Percentiles rank a stretch among this genome's conserved stretches.
Conservation (phyloP, 306 rosid species). For the Castanea sativa region DNA sequence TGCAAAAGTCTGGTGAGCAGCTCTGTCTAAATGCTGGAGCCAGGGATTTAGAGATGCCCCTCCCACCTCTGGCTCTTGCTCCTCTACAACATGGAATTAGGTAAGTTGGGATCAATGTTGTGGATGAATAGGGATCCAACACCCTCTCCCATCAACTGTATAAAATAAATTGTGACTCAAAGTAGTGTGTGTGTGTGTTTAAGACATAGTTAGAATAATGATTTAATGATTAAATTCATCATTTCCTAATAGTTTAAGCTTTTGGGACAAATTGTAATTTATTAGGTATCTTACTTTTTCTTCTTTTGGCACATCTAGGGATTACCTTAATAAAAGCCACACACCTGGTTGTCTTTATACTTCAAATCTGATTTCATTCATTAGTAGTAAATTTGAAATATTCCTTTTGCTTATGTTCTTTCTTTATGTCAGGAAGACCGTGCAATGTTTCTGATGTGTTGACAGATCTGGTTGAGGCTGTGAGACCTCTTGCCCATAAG, state of each 20-base stretch:
- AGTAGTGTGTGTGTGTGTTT: not conserved
- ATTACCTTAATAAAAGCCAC: slow-evolving; percentile 7
- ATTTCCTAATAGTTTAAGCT: too few relatives aligned
- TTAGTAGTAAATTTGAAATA: slow-evolving; percentile 17
- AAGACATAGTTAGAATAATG: too few relatives aligned
- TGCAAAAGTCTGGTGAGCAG: slow-evolving; percentile 37
- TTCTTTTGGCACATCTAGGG: not conserved
- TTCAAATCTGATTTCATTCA: not conserved
- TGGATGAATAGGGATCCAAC: not conserved
- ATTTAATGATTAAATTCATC: too few relatives aligned
- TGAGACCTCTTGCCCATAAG: slow-evolving; percentile 65
- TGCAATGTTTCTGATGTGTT: slow-evolving; percentile 83
- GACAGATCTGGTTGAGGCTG: slow-evolving; percentile 81
- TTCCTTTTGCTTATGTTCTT: slow-evolving; percentile 44
- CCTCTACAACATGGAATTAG: slow-evolving; percentile 77
- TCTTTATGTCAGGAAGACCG: slow-evolving; percentile 89
- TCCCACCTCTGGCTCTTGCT: slow-evolving; percentile 88
- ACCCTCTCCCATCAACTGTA: not conserved
- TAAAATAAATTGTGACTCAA: slow-evolving; percentile 5
- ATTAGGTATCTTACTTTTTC: not conserved
- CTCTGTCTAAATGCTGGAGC: slow-evolving; percentile 46
- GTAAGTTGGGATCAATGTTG: slow-evolving; percentile 37
- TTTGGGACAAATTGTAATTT: too few relatives aligned
- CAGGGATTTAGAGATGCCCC: slow-evolving; percentile 79
- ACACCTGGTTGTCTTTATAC: slow-evolving; percentile 2